Evolutionary conservation across 2,329 filamentous ascomycete species (phyloP), one percentile per base, ranked within the genome.

Genomic region (Pyricularia sp.): DNA sequence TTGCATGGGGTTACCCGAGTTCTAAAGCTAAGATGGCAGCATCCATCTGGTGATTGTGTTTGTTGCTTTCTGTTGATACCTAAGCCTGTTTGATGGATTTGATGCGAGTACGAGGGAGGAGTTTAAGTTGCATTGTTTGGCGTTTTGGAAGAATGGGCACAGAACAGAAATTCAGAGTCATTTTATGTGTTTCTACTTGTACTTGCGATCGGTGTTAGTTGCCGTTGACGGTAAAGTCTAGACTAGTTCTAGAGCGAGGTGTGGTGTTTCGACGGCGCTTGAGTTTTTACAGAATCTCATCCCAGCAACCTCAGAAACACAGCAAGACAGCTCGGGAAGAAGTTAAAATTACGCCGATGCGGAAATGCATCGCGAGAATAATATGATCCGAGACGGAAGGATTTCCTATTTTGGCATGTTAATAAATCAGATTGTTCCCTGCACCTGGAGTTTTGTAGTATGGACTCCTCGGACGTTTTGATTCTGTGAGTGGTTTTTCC

Each of bases 61-160:
- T 65, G 31, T 65, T 65, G 64, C 26, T 65, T 65, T 36, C n/a
- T n/a, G 23, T 17, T 36, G 17, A 36, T 65, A 25, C 20, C 31
- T 42, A 36, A 36, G 31, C 36, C 20, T 42, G 31, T 42, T 20
- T 26, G 42, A 23, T 17, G 59, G 25, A 26, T 64, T 64, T 64
- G 42, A n/a, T 63, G n/a, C n/a, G n/a, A 23, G 58, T 23, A 23
- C 14, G 20, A 36, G 4, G 64, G 28, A n/a, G 28, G 63, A 65
- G 66, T 50, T 33, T 30, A 30, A 33, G 31, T 33, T 42, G 66
- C 59, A 69, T 69, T 69, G 59, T 68, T 55, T 71, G 72, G 71
- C 69, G 71, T 72, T 72, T 73, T 70, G 67, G 70, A 70, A 70
- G 65, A 70, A 23, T 10, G 36, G 30, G 64, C 42, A 55, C 42